Conservation (phyloP, 805 yeast species). For the Lipomyces chichibuensis region DNA sequence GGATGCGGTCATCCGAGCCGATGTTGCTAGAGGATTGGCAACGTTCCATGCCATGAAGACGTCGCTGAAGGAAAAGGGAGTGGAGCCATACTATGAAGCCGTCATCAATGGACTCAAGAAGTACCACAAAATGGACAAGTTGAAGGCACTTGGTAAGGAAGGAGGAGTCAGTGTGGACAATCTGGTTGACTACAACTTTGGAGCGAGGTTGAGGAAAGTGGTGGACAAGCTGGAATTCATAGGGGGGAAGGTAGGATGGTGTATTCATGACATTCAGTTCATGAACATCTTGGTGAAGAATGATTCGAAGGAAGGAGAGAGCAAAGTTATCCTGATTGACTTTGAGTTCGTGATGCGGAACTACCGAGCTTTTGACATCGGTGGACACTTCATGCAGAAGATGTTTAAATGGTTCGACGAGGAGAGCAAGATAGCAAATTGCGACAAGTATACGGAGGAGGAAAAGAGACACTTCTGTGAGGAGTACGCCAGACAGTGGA, state of each 20-base stretch:
- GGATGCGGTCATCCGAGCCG: constrained; percentile 2
- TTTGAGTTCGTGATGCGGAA: constrained; percentile 1
- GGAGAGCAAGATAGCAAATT: constrained; percentile 1
- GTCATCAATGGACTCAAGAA: background rate
- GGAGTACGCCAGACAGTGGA: constrained; percentile 2
- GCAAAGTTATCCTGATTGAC: constrained; percentile 1
- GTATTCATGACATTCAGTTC: background rate
- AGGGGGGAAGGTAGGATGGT: background rate
- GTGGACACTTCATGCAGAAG: constrained; percentile 3
- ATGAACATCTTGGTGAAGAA: background rate
- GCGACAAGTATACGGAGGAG: background rate
- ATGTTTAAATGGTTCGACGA: background rate
- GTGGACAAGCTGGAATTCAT: constrained; percentile 1
- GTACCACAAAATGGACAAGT: constrained; percentile 1
- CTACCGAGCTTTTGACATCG: background rate
- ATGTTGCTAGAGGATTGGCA: background rate
- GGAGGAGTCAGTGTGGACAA: background rate
- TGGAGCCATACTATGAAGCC: constrained; percentile 1
- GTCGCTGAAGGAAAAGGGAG: background rate
- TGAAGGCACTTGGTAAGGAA: constrained; percentile 1
- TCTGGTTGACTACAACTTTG: background rate
- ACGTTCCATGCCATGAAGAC: background rate
- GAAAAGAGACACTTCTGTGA: background rate
- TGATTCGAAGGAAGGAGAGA: background rate
- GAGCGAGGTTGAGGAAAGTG: constrained; percentile 1